These are phyloP conservation scores for Mangifera indica DNA, from an alignment of 345 rosid species.

Conservation along the genomic window DNA sequence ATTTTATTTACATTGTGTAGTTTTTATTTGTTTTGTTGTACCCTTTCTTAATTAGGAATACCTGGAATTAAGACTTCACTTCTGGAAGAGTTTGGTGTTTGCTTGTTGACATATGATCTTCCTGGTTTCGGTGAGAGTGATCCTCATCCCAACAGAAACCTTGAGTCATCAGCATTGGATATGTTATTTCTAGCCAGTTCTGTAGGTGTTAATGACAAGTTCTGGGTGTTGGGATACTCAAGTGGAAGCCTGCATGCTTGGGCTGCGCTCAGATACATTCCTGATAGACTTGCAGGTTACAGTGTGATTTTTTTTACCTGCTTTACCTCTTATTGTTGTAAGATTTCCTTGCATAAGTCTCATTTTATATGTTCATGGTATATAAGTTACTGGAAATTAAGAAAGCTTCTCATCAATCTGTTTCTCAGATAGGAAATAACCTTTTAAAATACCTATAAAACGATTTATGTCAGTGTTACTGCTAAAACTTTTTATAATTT, in stretches of 20 bases:
- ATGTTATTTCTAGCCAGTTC: constrained; percentile 51
- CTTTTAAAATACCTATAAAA: neutral
- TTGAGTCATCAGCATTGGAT: constrained; percentile 61
- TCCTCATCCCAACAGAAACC: constrained; percentile 56
- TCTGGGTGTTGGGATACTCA: constrained; percentile 72
- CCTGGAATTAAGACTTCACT: constrained; percentile 65
- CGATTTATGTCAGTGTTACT: neutral
- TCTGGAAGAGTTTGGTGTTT: constrained; percentile 66
- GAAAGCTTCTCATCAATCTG: neutral
- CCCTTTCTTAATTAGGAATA: constrained; percentile 38
- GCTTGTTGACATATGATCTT: constrained; percentile 64
- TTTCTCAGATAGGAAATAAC: neutral
- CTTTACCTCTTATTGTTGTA: constrained; percentile 7
- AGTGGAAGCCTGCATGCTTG: constrained; percentile 66
- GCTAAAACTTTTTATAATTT: neutral
- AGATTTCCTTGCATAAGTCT: neutral
- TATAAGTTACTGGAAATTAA: neutral
- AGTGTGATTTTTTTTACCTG: neutral
- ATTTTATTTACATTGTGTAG: neutral
- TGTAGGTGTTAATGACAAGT: constrained; percentile 48
- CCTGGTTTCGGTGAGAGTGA: constrained; percentile 88
- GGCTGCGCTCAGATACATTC: constrained; percentile 71
- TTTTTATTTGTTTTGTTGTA: constrained; percentile 13
- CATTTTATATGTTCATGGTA: neutral
- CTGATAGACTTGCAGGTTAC: constrained; percentile 59